Conservation (phyloP, 176 grass and related monocot genomes). For the Eragrostis curvula region DNA sequence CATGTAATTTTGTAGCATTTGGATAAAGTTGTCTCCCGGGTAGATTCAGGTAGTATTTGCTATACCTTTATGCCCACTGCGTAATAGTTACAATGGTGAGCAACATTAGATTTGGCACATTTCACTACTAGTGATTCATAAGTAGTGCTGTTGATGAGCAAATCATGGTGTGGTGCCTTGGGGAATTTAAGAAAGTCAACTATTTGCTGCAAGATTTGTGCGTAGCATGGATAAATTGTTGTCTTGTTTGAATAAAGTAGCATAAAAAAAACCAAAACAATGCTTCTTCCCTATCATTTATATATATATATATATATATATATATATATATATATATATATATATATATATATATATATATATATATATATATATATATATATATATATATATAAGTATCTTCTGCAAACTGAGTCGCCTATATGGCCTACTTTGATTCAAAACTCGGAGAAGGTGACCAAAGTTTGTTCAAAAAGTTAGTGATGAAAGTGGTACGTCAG, state of each 20-base stretch:
- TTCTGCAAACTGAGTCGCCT: neutral
- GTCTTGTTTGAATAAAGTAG: neutral
- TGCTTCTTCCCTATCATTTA: neutral
- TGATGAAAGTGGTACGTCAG: neutral
- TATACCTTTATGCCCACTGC: neutral
- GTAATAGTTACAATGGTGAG: neutral
- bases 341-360: neutral
- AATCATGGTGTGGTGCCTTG: neutral
- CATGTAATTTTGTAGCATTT: neutral
- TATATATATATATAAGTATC: neutral
- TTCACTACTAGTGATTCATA: neutral
- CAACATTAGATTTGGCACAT: neutral
- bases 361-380: neutral
- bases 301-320: neutral
- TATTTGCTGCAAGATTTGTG: neutral
- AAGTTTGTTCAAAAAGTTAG: neutral
- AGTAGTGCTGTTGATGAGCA: neutral
- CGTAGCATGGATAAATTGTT: neutral
- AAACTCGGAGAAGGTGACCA: neutral
- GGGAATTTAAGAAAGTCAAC: neutral
- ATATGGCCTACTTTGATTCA: neutral
- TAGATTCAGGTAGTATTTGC: neutral
- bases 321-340: neutral
- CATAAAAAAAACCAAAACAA: neutral
- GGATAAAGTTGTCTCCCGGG: neutral